Evolutionary conservation across 768 basidiomycete species (phyloP).

Genomic region (Tricholoma flavovirens): DNA sequence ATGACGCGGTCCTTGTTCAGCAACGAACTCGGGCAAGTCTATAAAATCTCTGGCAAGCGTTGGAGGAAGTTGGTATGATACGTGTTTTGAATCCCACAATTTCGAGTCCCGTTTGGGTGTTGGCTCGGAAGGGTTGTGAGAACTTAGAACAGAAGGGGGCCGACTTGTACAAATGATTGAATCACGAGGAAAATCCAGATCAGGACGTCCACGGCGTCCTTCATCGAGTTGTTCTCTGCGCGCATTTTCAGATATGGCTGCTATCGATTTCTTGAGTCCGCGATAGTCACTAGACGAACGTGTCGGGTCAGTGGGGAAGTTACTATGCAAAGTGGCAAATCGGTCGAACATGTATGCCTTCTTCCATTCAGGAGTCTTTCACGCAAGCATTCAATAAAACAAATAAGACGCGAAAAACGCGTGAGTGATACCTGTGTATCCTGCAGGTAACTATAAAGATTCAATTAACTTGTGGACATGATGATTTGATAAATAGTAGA

Average conservation of each 20-base stretch:
- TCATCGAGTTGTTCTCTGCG: conserved; percentile 9
- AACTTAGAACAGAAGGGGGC: background rate
- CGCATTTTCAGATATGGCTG: conserved; percentile 39
- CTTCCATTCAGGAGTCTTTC: conserved; percentile 79
- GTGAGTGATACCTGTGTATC: conserved; percentile 53
- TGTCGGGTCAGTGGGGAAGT: background rate
- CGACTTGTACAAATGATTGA: background rate
- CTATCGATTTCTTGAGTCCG: conserved; percentile 62
- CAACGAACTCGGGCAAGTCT: background rate
- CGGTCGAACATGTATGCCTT: conserved; percentile 56
- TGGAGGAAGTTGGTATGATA: background rate
- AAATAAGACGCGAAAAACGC: background rate
- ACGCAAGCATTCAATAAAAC: background rate
- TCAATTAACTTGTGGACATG: background rate
- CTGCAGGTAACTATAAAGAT: conserved; percentile 48
- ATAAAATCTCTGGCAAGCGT: background rate
- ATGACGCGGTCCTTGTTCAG: background rate
- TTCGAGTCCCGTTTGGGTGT: background rate
- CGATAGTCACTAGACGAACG: conserved; percentile 55
- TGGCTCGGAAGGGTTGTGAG: background rate
- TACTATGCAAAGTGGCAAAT: background rate
- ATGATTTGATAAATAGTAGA: background rate
- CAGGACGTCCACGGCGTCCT: background rate
- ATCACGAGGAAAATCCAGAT: background rate
- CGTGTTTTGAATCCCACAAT: background rate